A percentile compares a stretch with the other conserved stretches of the same genome.
Evolutionary conservation across 148 eudicot genomes (phyloP).

Genomic region (Hydrangea macrophylla): DNA sequence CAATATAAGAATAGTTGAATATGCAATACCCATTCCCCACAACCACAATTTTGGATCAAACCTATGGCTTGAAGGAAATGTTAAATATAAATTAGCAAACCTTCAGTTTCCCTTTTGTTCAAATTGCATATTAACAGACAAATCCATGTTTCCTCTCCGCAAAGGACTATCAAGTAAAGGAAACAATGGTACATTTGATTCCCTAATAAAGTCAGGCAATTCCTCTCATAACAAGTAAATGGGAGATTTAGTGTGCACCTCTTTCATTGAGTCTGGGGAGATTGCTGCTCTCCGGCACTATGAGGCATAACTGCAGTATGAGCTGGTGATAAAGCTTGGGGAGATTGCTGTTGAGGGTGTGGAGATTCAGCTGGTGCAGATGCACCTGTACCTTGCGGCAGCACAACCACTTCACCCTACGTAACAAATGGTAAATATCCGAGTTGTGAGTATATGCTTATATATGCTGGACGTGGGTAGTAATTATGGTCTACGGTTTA

Average conservation of each 20-base stretch:
- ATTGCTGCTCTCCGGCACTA: too few relatives aligned
- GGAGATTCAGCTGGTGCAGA: slow-evolving; percentile 17
- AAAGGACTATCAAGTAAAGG: background rate
- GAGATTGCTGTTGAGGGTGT: slow-evolving; percentile 2
- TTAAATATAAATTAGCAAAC: too few relatives aligned
- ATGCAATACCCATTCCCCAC: too few relatives aligned
- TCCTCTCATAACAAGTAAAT: background rate
- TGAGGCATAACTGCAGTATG: background rate
- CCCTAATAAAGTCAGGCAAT: too few relatives aligned
- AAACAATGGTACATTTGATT: too few relatives aligned
- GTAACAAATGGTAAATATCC: background rate
- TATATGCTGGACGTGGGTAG: too few relatives aligned
- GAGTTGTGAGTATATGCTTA: too few relatives aligned
- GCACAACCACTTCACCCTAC: slow-evolving; percentile 17
- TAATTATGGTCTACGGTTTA: too few relatives aligned
- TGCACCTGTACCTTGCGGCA: slow-evolving; percentile 5
- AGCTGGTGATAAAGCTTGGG: slow-evolving; percentile 4
- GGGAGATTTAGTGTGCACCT: background rate
- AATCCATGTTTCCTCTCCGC: background rate
- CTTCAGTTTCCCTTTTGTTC: background rate
- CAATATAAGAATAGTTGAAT: too few relatives aligned
- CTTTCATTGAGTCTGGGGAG: background rate
- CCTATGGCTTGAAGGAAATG: too few relatives aligned
- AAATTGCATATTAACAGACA: background rate
- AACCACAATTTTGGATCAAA: too few relatives aligned